Evolutionary conservation across 257 asterid species (phyloP).

Genomic region (Misopates orontium): DNA sequence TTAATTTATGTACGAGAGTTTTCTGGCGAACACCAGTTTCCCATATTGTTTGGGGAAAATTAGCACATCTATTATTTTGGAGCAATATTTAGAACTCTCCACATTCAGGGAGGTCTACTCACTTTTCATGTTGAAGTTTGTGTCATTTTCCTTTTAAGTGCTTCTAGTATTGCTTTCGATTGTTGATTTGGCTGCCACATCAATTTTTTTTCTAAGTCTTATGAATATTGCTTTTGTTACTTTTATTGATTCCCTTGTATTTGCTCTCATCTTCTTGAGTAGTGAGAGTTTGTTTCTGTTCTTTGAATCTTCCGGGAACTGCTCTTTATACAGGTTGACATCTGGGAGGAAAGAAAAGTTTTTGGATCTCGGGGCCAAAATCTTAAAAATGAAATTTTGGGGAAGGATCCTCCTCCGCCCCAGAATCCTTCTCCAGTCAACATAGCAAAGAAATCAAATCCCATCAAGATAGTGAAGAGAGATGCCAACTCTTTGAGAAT

Average conservation of each 20-base stretch:
- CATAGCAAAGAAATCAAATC: slow-evolving; percentile 54
- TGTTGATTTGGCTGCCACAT: neutral
- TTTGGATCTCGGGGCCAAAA: slow-evolving; percentile 93
- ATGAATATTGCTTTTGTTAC: neutral
- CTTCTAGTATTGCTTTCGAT: neutral
- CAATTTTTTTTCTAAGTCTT: neutral
- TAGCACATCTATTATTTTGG: neutral
- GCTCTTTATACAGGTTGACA: slow-evolving; percentile 59
- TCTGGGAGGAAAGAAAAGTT: slow-evolving; percentile 96
- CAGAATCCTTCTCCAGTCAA: slow-evolving; percentile 35
- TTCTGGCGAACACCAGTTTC: neutral
- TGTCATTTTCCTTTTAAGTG: too few species aligned
- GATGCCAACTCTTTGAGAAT: slow-evolving; percentile 77
- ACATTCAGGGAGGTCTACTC: neutral
- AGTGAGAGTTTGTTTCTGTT: slow-evolving; percentile 1
- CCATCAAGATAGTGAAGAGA: slow-evolving; percentile 79
- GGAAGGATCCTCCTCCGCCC: slow-evolving; percentile 52
- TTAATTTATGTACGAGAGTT: neutral
- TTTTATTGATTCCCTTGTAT: neutral
- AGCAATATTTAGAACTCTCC: neutral
- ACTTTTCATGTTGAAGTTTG: neutral
- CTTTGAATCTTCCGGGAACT: neutral
- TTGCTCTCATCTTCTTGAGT: slow-evolving; percentile 7
- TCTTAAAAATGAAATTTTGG: slow-evolving; percentile 74
- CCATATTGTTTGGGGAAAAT: neutral